These are phyloP conservation scores for Darksidea phi DNA, from an alignment of 495 filamentous ascomycete genomes.

Conservation along the genomic window DNA sequence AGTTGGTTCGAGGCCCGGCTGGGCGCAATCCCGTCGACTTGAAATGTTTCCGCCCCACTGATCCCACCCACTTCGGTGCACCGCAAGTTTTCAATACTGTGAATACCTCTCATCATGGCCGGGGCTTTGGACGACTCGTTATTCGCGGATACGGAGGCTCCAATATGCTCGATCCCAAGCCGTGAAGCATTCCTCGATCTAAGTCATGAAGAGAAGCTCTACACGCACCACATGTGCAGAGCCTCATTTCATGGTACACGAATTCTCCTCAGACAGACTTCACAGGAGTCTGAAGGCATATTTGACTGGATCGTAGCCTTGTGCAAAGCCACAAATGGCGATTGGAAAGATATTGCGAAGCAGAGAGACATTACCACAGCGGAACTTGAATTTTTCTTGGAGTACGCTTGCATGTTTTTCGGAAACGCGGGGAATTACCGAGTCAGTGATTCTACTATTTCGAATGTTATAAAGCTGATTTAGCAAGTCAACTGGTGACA, in stretches of 20 bases:
- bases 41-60: no score
- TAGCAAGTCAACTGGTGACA: no score
- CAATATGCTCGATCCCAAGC: conserved; percentile 3
- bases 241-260: conserved; percentile 46
- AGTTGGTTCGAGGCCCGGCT: no score
- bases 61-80: no score
- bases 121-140: background rate
- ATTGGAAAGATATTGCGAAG: conserved; percentile 40
- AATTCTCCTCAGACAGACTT: conserved; percentile 47
- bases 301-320: conserved; percentile 47
- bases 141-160: no score
- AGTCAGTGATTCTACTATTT: conserved; percentile 8
- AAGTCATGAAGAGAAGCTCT: conserved; percentile 6
- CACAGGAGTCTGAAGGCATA: conserved; percentile 43
- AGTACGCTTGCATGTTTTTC: conserved; percentile 38
- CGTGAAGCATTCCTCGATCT: conserved; percentile 1
- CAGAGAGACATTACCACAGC: conserved; percentile 9
- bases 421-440: conserved; percentile 38
- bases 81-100: no score
- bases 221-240: conserved; percentile 17
- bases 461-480: background rate
- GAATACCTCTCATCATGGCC: background rate
- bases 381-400: conserved; percentile 24
- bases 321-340: conserved; percentile 39
- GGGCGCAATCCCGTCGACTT: no score